Evolutionary conservation across 2,329 filamentous ascomycete genomes (phyloP), one percentile per base, ranked within the genome.

Genomic region (Colletotrichum tamarilloi): DNA sequence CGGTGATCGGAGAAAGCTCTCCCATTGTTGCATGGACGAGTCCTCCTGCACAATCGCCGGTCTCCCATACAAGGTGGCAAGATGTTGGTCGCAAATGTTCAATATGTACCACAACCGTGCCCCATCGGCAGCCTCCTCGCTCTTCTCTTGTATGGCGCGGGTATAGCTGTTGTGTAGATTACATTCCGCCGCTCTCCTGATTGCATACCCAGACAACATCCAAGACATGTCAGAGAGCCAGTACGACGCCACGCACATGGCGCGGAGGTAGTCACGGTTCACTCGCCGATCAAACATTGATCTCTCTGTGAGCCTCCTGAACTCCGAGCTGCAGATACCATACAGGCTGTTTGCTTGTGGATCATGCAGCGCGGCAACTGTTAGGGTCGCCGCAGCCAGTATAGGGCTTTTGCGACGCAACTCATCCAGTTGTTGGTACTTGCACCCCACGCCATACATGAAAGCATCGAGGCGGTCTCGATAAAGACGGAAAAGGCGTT

Each of bases 201-300:
- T 86, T 1, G 86, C 87, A 67, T 86, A 84, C 0, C 90, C 90
- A 0, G 88, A 90, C 0, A 92, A 82, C 76, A 89, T 91, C 88
- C 90, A 91, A 4, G 88, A 90, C 24, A 91, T 82, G 72, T 92
- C 90, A 4, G 88, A 89, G 0, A 92, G 83, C 90, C 90, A 92
- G 76, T 91, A 92, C 0, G 89, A 87, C 0, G 88, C 90, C 4
- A 92, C 86, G 55, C 88, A 90, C 49, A 92, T 84, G 4, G 88
- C 90, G 2, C 89, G 85, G 26, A 92, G 85, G 68, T 89, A 87
- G 67, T 92, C 89, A 5, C 80, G 77, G 19, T 81, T 78, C 0
- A 83, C 77, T 0, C 78, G 78, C 1, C 82, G 76, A 30, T 83
- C 80, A 6, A 84, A 82, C 65, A 84, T 79, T 1, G 81, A 82